Conservation (phyloP, 23 red algal genomes). For the Cyanidiococcus yangmingshanensis region DNA sequence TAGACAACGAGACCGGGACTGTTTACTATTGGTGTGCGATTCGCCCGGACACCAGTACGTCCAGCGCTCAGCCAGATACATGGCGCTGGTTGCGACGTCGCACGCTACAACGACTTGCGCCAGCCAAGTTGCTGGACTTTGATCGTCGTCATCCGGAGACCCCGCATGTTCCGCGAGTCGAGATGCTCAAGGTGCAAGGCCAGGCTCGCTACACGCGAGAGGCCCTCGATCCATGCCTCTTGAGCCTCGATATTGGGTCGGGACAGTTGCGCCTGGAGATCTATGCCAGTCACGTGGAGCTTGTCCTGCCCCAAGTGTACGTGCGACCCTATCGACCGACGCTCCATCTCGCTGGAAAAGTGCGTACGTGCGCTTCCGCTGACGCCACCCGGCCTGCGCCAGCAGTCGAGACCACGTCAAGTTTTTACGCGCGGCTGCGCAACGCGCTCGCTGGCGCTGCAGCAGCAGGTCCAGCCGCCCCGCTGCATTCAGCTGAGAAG, state of each 20-base stretch:
- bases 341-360: constrained; percentile 3
- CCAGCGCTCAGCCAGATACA: neutral
- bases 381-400: neutral
- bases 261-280: neutral
- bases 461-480: no score
- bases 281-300: neutral
- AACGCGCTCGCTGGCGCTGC: no score
- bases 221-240: neutral
- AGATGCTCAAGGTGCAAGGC: neutral
- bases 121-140: neutral
- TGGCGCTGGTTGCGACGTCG: constrained; percentile 13
- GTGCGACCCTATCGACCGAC: constrained; percentile 9
- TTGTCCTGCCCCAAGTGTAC: neutral
- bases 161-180: neutral
- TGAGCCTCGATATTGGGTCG: neutral
- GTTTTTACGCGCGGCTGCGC: neutral
- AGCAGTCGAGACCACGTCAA: no score
- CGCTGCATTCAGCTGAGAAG: no score
- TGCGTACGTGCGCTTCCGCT: neutral
- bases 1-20: neutral
- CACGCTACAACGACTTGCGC: neutral
- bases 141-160: constrained; percentile 13
- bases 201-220: neutral
- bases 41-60: neutral
- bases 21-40: constrained; percentile 2